phyloP scores from a whole-genome alignment of 176 grass and related monocot genomes.

The Carex scoparia region DNA sequence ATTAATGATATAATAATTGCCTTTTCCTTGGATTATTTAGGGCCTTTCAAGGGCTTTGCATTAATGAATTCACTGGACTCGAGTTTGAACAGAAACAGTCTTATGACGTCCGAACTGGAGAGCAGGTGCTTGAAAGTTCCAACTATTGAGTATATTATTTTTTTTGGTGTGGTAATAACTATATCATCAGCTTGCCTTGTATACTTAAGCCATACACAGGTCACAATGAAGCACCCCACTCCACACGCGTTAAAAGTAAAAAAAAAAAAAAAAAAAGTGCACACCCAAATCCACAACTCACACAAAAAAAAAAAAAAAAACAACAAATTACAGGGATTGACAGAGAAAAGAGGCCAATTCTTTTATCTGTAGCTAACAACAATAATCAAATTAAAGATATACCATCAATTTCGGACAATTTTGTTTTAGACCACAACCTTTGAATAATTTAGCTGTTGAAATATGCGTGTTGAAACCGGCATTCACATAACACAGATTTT shows the following conservation, averaged over 20 bases:
- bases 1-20: conserved; percentile 13
- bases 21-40: conserved; percentile 26
- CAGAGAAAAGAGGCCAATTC: background rate
- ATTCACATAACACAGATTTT: too few relatives aligned
- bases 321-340: background rate
- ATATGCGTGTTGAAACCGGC: too few relatives aligned
- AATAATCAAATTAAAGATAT: too few relatives aligned
- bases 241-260: background rate
- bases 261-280: background rate
- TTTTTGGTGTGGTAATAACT: too few relatives aligned
- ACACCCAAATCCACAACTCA: background rate
- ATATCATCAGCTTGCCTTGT: background rate
- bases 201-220: background rate
- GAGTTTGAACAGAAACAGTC: conserved; percentile 76
- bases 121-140: conserved; percentile 51
- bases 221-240: background rate
- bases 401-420: too few relatives aligned
- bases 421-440: too few relatives aligned
- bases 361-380: too few relatives aligned
- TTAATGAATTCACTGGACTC: conserved; percentile 89
- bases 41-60: conserved; percentile 94
- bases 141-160: background rate
- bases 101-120: conserved; percentile 83
- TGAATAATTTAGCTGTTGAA: too few relatives aligned
- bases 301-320: background rate